Evolutionary conservation across 139 green algal genomes (phyloP), one percentile per base, ranked within the genome.

Genomic region (Coccomyxa sp.): DNA sequence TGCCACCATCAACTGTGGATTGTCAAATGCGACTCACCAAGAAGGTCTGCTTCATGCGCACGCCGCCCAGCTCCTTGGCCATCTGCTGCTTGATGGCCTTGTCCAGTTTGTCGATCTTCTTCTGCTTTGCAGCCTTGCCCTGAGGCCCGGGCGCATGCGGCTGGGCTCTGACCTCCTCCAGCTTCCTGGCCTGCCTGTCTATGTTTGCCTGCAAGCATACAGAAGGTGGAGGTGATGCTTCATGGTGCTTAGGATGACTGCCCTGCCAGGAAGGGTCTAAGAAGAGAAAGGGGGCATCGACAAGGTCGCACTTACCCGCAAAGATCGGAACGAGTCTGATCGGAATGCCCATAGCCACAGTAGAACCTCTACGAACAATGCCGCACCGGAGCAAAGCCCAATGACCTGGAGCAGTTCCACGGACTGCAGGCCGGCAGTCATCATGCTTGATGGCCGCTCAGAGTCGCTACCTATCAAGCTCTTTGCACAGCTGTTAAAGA

Each of bases 1-100:
- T n/a, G 50, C 16, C 50, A 12, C n/a, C n/a, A n/a, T n/a, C n/a
- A n/a, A n/a, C n/a, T n/a, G n/a, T n/a, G n/a, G n/a, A n/a, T n/a
- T n/a, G n/a, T n/a, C n/a, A n/a, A n/a, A n/a, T 44, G 35, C 36
- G 9, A 39, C 39, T 27, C 27, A 80, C 76, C 76, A 80, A 38
- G 3, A 80, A 12, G n/a, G 64, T 68, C 68, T 80, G 76, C 76
- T 80, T 80, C 38, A 80, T 50, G 29, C 50, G 64, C 22, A 80
- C 5, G 0, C 64, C 38, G 37, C 55, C 68, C 6, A 80, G 64
- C 76, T 80, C 76, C 68, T 80, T 80, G 68, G 68, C 37, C 37
- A 64, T 39, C 38, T 69, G 31, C n/a, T 33, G 64, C n/a, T 80
- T 80, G n/a, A 80, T 72, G 39, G 14, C 29, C 2, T 29, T 44